Evolutionary conservation across 345 rosid species (phyloP).

Genomic region (Cardamine chenopodiifolia): DNA sequence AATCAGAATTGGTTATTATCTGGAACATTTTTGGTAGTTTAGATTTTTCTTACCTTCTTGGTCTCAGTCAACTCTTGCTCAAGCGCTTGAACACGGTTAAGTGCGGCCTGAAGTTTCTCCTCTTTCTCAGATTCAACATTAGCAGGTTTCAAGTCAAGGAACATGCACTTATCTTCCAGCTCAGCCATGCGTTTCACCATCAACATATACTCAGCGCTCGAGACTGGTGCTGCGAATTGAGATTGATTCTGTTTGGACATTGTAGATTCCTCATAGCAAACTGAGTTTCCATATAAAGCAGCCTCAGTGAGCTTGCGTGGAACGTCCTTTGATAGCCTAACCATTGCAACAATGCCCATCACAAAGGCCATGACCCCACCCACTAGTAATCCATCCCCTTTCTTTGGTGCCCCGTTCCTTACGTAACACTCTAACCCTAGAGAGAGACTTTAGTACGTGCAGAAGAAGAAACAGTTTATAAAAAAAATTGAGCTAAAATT

Average conservation of each 20-base stretch:
- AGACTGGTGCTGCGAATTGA: slow-evolving; percentile 51
- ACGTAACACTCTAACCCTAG: slow-evolving; percentile 37
- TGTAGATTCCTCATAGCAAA: slow-evolving; percentile 41
- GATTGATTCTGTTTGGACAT: slow-evolving; percentile 34
- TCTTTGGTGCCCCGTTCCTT: slow-evolving; percentile 39
- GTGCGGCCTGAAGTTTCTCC: slow-evolving; percentile 70
- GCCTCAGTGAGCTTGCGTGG: slow-evolving; percentile 68
- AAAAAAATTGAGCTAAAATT: background rate
- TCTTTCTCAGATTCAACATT: slow-evolving; percentile 70
- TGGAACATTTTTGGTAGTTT: background rate
- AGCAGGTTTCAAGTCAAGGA: slow-evolving; percentile 49
- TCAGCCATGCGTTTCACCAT: slow-evolving; percentile 83
- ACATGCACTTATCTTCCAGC: slow-evolving; percentile 64
- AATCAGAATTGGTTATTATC: background rate
- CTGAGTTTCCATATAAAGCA: slow-evolving; percentile 55
- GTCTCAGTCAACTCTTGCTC: slow-evolving; percentile 70
- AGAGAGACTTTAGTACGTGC: slow-evolving; percentile 9
- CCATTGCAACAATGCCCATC: slow-evolving; percentile 69
- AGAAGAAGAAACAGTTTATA: background rate
- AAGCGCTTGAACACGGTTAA: slow-evolving; percentile 59
- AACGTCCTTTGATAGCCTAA: slow-evolving; percentile 64
- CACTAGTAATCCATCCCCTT: slow-evolving; percentile 44
- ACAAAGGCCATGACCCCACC: slow-evolving; percentile 65
- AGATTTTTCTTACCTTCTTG: slow-evolving; percentile 62
- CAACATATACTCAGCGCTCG: slow-evolving; percentile 56